A percentile compares a stretch with the other conserved stretches of the same genome.
Evolutionary conservation across 768 basidiomycete species (phyloP).

Genomic region (Leucocoprinus sp.): DNA sequence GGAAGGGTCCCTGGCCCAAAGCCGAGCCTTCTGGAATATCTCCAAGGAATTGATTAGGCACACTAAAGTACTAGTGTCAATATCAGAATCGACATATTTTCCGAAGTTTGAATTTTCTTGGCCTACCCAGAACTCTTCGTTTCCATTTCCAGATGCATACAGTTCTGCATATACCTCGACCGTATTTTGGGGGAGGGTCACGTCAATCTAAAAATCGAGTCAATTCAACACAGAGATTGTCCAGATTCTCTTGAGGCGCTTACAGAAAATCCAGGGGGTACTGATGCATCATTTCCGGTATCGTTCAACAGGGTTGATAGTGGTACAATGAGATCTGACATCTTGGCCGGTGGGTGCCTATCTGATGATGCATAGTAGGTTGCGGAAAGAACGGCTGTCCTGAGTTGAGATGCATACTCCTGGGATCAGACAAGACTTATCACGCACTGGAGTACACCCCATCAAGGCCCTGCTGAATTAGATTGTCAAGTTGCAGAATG

Average conservation of each 20-base stretch:
- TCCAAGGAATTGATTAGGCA: slow-evolving; percentile 48
- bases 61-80: slow-evolving; percentile 53
- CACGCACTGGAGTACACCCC: slow-evolving; percentile 63
- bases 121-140: slow-evolving; percentile 69
- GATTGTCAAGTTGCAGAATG: slow-evolving; percentile 67
- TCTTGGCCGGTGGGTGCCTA: slow-evolving; percentile 46
- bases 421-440: not conserved
- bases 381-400: slow-evolving; percentile 53
- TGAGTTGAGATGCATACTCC: not conserved
- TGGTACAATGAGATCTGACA: slow-evolving; percentile 60
- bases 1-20: slow-evolving; percentile 39
- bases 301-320: slow-evolving; percentile 56
- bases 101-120: too few species aligned
- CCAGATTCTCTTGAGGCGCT: not conserved
- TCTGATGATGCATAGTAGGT: slow-evolving; percentile 63
- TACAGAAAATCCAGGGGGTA: slow-evolving; percentile 69
- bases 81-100: too few species aligned
- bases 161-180: slow-evolving; percentile 63
- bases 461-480: slow-evolving; percentile 46
- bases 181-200: slow-evolving; percentile 64
- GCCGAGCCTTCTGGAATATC: slow-evolving; percentile 40
- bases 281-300: slow-evolving; percentile 65
- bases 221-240: not conserved
- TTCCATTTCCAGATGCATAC: slow-evolving; percentile 52
- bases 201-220: slow-evolving; percentile 38